Conservation (phyloP, 2,329 filamentous ascomycete genomes). For the Alternaria solani region DNA sequence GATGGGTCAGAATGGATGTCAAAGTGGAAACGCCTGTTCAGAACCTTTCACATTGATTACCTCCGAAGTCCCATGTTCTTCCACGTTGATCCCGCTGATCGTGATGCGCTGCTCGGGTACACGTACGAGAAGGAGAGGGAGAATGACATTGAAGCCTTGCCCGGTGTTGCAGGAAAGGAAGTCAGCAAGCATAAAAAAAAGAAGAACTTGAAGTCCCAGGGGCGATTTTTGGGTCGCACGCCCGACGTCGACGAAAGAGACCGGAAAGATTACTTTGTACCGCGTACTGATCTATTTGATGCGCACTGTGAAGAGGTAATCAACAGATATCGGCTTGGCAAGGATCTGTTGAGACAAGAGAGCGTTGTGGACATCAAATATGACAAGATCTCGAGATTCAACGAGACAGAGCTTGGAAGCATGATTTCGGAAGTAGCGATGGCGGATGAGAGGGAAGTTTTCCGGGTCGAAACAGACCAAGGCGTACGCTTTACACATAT, state of each 20-base stretch:
- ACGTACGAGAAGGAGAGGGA: constrained; percentile 68
- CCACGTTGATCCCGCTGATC: constrained; percentile 78
- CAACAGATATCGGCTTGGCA: constrained; percentile 58
- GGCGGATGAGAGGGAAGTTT: constrained; percentile 63
- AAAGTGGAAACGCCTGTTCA: constrained; percentile 75
- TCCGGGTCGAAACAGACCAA: constrained; percentile 68
- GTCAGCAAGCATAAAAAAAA: constrained; percentile 78
- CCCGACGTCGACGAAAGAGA: constrained; percentile 57
- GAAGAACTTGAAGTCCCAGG: constrained; percentile 63
- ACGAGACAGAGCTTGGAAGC: constrained; percentile 27
- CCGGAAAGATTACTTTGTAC: constrained; percentile 57
- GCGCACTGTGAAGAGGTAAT: constrained; percentile 53
- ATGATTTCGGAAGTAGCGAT: constrained; percentile 26
- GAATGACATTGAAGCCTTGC: constrained; percentile 72
- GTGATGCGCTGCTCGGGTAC: constrained; percentile 76
- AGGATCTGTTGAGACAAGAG: constrained; percentile 66
- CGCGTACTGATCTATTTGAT: constrained; percentile 51
- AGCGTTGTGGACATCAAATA: constrained; percentile 69
- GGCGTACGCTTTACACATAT: constrained; percentile 64
- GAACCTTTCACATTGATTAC: constrained; percentile 72
- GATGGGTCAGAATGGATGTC: constrained; percentile 71
- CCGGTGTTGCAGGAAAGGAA: constrained; percentile 79
- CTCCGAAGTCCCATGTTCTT: constrained; percentile 84
- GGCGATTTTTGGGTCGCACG: constrained; percentile 54
- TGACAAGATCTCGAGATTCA: constrained; percentile 53